Conservation (phyloP, 768 basidiomycete species). For the Nidula microcarpa region DNA sequence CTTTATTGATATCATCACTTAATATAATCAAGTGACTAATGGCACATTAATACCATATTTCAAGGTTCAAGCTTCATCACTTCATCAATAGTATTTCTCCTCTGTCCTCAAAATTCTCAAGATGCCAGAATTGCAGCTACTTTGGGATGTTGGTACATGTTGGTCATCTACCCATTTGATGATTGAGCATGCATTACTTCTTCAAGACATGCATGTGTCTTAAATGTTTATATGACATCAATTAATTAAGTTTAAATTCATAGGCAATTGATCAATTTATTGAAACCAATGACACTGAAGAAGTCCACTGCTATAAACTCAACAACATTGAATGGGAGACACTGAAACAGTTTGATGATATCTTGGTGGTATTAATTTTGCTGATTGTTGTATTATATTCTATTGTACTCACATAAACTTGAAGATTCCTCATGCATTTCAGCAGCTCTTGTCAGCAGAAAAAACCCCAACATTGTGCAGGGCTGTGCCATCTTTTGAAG, state of each 20-base stretch:
- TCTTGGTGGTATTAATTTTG: too few relatives aligned
- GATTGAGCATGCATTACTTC: conserved; percentile 17
- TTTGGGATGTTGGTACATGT: conserved; percentile 15
- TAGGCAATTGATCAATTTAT: neutral
- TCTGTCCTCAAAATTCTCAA: neutral
- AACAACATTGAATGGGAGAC: neutral
- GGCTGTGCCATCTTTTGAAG: too few relatives aligned
- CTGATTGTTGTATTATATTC: too few relatives aligned
- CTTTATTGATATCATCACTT: neutral
- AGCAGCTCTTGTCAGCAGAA: too few relatives aligned
- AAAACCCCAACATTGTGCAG: too few relatives aligned
- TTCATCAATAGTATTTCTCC: neutral
- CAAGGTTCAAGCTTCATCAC: neutral
- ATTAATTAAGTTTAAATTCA: neutral
- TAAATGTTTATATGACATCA: neutral
- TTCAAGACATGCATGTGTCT: conserved; percentile 13
- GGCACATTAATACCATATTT: neutral
- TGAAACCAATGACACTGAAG: neutral
- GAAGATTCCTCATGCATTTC: too few relatives aligned
- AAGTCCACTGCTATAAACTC: neutral
- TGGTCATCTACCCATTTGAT: conserved; percentile 22
- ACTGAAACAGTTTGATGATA: neutral
- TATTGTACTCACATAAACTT: too few relatives aligned
- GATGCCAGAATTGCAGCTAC: conserved; percentile 15
- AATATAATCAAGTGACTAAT: neutral